Conservation (phyloP, 1,284 basidiomycete genomes). For the Sparassis latifolia region DNA sequence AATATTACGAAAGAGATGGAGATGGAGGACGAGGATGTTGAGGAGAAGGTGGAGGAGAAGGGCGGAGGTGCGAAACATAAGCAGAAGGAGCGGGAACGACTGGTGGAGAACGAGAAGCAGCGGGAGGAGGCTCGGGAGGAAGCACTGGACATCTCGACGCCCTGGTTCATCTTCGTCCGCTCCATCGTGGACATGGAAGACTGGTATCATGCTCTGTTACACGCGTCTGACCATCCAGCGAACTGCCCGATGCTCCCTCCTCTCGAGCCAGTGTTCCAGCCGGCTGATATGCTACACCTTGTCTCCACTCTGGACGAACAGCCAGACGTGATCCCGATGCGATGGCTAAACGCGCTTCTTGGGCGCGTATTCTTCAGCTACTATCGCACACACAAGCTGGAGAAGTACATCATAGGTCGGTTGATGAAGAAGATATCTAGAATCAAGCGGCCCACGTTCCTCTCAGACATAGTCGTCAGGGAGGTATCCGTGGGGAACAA, state of each 20-base stretch:
- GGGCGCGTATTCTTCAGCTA: conserved; percentile 91
- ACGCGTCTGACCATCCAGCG: conserved; percentile 57
- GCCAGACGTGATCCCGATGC: conserved; percentile 92
- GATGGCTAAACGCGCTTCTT: conserved; percentile 93
- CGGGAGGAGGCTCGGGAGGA: conserved; percentile 43
- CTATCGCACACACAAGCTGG: conserved; percentile 78
- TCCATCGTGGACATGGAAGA: conserved; percentile 88
- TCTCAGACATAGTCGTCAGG: conserved; percentile 81
- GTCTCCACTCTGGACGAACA: conserved; percentile 85
- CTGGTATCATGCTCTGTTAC: conserved; percentile 89
- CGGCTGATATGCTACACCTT: conserved; percentile 78
- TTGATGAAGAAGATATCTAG: conserved; percentile 93
- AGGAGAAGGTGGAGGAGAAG: conserved; percentile 33
- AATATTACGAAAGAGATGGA: conserved; percentile 52
- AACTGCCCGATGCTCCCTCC: conserved; percentile 51
- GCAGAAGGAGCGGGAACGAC: conserved; percentile 38
- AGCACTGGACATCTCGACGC: conserved; percentile 44
- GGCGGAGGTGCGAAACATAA: conserved; percentile 30
- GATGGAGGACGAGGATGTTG: conserved; percentile 30
- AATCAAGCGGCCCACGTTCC: conserved; percentile 82
- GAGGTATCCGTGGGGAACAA: conserved; percentile 87
- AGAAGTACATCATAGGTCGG: conserved; percentile 79
- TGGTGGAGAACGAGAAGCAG: conserved; percentile 37
- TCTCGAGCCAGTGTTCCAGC: conserved; percentile 61
- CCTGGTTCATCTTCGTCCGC: conserved; percentile 88